Evolutionary conservation across 2,329 filamentous ascomycete genomes (phyloP).

Genomic region (Sclerotinia spermophila): DNA sequence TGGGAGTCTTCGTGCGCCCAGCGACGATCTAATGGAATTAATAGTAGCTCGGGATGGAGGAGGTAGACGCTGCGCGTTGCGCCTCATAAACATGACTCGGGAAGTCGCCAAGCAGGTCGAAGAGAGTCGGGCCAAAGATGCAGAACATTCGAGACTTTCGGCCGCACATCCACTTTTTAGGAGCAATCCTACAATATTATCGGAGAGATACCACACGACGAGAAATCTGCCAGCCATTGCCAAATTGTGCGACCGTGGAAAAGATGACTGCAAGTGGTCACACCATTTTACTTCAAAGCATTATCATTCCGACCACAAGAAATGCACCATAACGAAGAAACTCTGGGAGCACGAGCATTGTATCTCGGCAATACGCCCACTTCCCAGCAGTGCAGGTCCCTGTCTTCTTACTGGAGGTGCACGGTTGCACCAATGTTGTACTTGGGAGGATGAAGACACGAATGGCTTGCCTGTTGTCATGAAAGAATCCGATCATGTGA

Average conservation of each 20-base stretch:
- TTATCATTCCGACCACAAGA: background rate
- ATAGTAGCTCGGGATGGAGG: background rate
- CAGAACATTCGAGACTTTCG: background rate
- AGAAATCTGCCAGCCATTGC: background rate
- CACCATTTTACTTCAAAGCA: background rate
- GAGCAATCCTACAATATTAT: background rate
- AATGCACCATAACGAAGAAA: background rate
- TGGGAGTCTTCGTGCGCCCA: background rate
- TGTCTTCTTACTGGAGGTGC: background rate
- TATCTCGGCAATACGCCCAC: background rate
- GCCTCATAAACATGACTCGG: background rate
- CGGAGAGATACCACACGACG: background rate
- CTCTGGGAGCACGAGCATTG: slow-evolving; percentile 9
- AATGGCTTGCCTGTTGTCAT: background rate
- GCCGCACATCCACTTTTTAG: background rate
- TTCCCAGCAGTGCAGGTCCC: background rate
- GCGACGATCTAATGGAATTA: background rate
- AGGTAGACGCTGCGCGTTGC: background rate
- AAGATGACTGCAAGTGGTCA: background rate
- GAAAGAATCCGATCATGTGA: background rate
- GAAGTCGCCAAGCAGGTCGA: background rate
- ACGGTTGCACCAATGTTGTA: background rate
- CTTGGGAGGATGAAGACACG: background rate
- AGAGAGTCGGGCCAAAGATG: background rate
- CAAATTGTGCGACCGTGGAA: background rate